Percentiles rank a stretch among this genome's conserved stretches.
Conservation (phyloP, 495 filamentous ascomycete species). For the Mycothermus thermophilus region DNA sequence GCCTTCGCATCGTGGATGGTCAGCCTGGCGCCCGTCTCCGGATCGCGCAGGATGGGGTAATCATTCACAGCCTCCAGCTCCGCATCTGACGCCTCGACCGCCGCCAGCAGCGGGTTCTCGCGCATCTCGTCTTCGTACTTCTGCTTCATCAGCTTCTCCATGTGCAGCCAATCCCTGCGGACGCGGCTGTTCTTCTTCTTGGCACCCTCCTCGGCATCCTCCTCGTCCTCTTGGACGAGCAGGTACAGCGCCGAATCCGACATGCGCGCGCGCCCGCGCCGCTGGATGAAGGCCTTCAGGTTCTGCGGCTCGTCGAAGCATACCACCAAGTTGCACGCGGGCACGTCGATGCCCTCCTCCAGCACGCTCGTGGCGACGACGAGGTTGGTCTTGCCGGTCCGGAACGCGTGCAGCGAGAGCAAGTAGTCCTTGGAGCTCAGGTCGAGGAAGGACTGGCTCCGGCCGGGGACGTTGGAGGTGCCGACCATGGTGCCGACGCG, state of each 20-base stretch:
- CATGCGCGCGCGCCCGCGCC: constrained; percentile 70
- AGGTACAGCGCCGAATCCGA: constrained; percentile 57
- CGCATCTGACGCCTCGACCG: constrained; percentile 40
- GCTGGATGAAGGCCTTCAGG: constrained; percentile 78
- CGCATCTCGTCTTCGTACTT: constrained; percentile 60
- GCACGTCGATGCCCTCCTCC: constrained; percentile 87
- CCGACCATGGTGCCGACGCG: constrained; percentile 57
- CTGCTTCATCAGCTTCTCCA: constrained; percentile 62
- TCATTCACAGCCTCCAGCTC: constrained; percentile 9
- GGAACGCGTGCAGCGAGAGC: constrained; percentile 54
- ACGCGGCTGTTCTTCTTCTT: too few species aligned
- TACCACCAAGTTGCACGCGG: constrained; percentile 73
- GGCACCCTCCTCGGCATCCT: too few species aligned
- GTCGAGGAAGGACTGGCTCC: constrained; percentile 45
- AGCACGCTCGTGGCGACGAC: constrained; percentile 73
- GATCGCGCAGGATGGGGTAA: constrained; percentile 33
- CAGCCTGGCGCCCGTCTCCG: constrained; percentile 51
- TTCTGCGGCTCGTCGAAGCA: constrained; percentile 67
- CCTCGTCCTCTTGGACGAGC: constrained; percentile 29
- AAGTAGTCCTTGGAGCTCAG: constrained; percentile 41
- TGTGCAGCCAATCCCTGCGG: constrained; percentile 41
- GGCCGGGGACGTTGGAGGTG: constrained; percentile 37
- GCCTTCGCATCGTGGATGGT: constrained; percentile 55
- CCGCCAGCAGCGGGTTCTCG: constrained; percentile 28
- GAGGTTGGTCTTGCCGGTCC: constrained; percentile 54